Evolutionary conservation across 2,329 filamentous ascomycete species (phyloP), one percentile per base, ranked within the genome.

Genomic region (Beauveria caledonica): DNA sequence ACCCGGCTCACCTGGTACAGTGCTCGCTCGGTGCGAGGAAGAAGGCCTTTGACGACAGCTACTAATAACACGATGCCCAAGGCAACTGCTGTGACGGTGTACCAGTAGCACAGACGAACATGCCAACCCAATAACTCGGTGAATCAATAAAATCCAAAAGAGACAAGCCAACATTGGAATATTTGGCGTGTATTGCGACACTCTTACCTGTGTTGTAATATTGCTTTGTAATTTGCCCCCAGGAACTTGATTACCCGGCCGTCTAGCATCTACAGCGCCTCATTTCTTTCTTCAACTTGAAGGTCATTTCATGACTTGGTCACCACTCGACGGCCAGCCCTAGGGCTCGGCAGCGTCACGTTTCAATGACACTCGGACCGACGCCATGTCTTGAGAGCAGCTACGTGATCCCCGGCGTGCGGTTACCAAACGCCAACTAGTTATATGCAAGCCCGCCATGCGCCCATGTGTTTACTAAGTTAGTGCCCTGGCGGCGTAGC

Each of bases 401-500:
- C 45, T n/a, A 25, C 56, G 39, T 59, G 39, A 45, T 51, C 17
- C 46, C 56, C 33, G 44, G 46, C 33, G 33, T 52, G 57, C 48
- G 57, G 48, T 23, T 23, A 27, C 39, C 49, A 40, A 40, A 58
- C 48, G 36, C 21, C 48, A 59, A 10, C 27, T 39, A 33, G 8
- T 25, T 27, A 29, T 33, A 58, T 45, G 23, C 39, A 46, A 36
- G 48, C 19, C 27, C 27, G 40, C 49, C 40, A 59, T 53, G 57
- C 27, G 57, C 45, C 1, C 15, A 9, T 7, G n/a, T 33, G 48
- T 42, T 17, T 50, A n/a, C n/a, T n/a, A n/a, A n/a, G n/a, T 44
- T 59, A 33, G 39, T 52, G 25, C 36, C 11, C 40, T 53, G 57
- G 40, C 39, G 55, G 36, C 45, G 59, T 50, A 21, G 59, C 59